phyloP scores from a whole-genome alignment of 1,284 basidiomycete species.

The Tylopilus microsporus region DNA sequence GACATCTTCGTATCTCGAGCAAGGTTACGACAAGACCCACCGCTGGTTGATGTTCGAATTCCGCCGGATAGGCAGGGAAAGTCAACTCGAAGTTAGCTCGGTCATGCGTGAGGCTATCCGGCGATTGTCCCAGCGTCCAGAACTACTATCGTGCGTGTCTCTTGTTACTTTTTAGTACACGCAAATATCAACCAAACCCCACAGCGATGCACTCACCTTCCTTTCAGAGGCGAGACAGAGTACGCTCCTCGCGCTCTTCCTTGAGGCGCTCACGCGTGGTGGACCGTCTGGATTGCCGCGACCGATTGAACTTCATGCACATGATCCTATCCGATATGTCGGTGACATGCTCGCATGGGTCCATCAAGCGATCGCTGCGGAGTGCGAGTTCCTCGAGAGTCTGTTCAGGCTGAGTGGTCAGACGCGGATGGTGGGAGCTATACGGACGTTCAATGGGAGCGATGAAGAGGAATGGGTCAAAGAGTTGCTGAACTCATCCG shows the following conservation, averaged over 20 bases:
- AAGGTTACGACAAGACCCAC: constrained; percentile 84
- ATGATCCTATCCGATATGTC: constrained; percentile 93
- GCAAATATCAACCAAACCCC: background rate
- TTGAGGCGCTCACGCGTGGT: constrained; percentile 76
- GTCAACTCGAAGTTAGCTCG: constrained; percentile 72
- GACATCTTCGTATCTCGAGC: constrained; percentile 79
- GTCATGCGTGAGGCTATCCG: constrained; percentile 71
- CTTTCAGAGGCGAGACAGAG: constrained; percentile 81
- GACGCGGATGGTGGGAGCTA: constrained; percentile 70
- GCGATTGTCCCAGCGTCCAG: constrained; percentile 69
- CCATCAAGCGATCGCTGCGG: constrained; percentile 91
- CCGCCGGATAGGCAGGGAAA: constrained; percentile 72
- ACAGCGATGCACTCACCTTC: constrained; percentile 71
- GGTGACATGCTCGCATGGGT: constrained; percentile 99
- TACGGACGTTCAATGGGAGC: constrained; percentile 51
- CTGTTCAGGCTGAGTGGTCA: constrained; percentile 63
- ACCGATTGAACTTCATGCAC: constrained; percentile 95
- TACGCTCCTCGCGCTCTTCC: constrained; percentile 75
- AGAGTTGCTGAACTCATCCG: constrained; percentile 76
- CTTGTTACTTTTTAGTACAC: background rate
- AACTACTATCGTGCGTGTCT: constrained; percentile 66
- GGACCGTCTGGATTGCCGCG: constrained; percentile 84
- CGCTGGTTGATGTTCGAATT: constrained; percentile 87
- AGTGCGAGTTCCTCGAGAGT: constrained; percentile 87
- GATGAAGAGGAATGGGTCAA: constrained; percentile 79